These are phyloP conservation scores for Magnaporthiopsis incrustans DNA, from an alignment of 2,329 filamentous ascomycete species.

Conservation along the genomic window DNA sequence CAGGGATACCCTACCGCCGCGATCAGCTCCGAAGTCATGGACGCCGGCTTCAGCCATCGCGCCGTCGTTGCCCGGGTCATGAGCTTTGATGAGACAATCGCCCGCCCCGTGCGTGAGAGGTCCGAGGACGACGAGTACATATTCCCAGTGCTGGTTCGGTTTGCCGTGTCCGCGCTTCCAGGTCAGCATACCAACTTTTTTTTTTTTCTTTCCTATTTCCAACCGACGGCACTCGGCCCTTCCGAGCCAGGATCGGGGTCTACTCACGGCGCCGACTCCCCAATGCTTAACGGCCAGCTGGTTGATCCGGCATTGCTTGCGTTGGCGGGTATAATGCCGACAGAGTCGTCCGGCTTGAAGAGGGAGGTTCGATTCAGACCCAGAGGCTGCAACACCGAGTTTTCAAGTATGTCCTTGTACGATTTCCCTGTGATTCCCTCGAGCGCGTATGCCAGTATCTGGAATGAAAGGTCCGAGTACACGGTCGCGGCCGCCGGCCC, in stretches of 20 bases:
- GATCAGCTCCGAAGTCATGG: conserved; percentile 27
- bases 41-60: conserved; percentile 35
- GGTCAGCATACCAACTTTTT: not conserved
- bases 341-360: conserved; percentile 8
- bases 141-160: conserved; percentile 28
- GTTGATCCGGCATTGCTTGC: conserved; percentile 9
- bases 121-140: conserved; percentile 35
- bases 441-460: conserved; percentile 29
- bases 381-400: conserved; percentile 23
- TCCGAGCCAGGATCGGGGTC: not conserved
- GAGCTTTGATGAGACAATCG: conserved; percentile 30
- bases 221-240: no score
- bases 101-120: conserved; percentile 32
- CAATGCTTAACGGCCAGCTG: conserved; percentile 27
- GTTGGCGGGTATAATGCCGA: conserved; percentile 17
- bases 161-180: conserved; percentile 21
- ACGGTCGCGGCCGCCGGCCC: conserved; percentile 10
- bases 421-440: conserved; percentile 28
- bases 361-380: conserved; percentile 21
- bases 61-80: conserved; percentile 26
- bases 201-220: not conserved
- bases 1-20: conserved; percentile 34
- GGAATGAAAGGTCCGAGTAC: conserved; percentile 29
- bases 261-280: conserved; percentile 31
- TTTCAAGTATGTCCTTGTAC: conserved; percentile 20